Conservation (phyloP, 495 filamentous ascomycete genomes). For the Neohortaea acidophila region DNA sequence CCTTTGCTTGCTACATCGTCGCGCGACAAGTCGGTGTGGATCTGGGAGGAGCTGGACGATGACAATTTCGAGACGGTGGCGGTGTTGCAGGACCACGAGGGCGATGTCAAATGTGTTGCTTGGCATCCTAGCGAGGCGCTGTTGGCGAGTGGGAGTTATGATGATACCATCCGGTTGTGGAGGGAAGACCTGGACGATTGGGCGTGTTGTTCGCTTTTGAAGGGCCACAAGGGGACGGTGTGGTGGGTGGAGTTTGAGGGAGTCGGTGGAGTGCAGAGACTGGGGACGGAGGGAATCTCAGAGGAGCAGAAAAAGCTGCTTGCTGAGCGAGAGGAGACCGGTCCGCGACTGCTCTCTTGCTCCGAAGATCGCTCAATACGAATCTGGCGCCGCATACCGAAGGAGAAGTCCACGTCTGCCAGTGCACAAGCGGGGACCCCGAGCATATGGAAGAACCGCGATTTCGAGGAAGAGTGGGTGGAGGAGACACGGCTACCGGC, state of each 20-base stretch:
- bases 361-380: constrained; percentile 65
- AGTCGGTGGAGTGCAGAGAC: constrained; percentile 22
- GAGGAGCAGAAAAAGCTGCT: constrained; percentile 28
- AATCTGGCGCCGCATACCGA: constrained; percentile 56
- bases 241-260: constrained; percentile 79
- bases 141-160: constrained; percentile 76
- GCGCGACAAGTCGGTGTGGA: constrained; percentile 92
- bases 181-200: constrained; percentile 85
- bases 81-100: constrained; percentile 82
- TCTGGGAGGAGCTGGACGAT: constrained; percentile 90
- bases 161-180: constrained; percentile 81
- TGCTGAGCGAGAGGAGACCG: constrained; percentile 31
- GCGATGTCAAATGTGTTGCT: constrained; percentile 81
- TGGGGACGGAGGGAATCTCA: constrained; percentile 19
- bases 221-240: constrained; percentile 66
- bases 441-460: constrained; percentile 61
- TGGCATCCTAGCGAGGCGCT: constrained; percentile 77
- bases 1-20: constrained; percentile 69
- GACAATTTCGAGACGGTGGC: constrained; percentile 95
- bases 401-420: constrained; percentile 32
- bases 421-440: constrained; percentile 38
- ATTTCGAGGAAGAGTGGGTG: constrained; percentile 65
- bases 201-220: constrained; percentile 70
- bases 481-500: constrained; percentile 55
- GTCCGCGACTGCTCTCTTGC: constrained; percentile 56